Conservation (phyloP, 768 basidiomycete genomes). For the Tulasnella sp. region DNA sequence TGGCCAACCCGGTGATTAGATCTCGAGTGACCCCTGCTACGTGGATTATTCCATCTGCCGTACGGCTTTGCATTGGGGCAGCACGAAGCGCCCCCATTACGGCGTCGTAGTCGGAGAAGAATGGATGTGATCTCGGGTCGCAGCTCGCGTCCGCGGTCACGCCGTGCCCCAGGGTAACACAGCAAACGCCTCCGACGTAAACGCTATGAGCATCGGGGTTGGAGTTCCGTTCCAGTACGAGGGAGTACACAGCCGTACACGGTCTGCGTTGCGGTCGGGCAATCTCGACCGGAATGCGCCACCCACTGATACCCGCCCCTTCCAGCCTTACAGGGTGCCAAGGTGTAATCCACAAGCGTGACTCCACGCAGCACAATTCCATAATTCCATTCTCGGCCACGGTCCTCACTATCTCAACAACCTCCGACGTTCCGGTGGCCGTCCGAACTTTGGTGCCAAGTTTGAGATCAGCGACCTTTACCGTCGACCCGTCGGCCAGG, state of each 20-base stretch:
- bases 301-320: neutral
- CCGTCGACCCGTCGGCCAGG: neutral
- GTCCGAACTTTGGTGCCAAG: neutral
- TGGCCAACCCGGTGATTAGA: neutral
- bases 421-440: neutral
- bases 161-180: neutral
- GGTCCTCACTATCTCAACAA: neutral
- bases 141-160: neutral
- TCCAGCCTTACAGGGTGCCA: neutral
- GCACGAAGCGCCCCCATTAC: neutral
- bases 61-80: neutral
- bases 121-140: neutral
- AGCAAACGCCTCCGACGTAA: neutral
- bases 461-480: neutral
- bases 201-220: neutral
- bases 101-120: neutral
- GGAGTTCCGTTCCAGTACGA: neutral
- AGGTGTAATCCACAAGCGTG: neutral
- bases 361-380: neutral
- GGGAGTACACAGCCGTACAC: neutral
- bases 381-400: neutral
- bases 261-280: neutral
- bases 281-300: neutral
- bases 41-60: neutral
- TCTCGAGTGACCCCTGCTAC: neutral